Evolutionary conservation across 352 stramenopile genomes (phyloP).

Genomic region (Elongisporangium undulatum): DNA sequence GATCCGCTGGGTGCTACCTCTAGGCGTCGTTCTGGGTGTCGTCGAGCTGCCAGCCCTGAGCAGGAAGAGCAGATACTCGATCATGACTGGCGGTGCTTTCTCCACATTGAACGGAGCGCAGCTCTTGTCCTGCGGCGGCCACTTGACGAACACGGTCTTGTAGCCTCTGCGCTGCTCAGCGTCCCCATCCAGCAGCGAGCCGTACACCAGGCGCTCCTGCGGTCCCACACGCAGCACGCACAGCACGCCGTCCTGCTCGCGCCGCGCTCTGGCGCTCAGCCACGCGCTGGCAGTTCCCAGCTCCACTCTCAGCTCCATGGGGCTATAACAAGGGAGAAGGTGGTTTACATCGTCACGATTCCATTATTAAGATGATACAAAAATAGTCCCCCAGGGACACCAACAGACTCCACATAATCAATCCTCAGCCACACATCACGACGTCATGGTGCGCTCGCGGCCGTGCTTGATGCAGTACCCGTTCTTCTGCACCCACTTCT

Average conservation of each 20-base stretch:
- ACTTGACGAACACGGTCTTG: constrained; percentile 21
- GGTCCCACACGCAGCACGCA: constrained; percentile 17
- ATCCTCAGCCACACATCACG: constrained; percentile 20
- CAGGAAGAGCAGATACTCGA: constrained; percentile 38
- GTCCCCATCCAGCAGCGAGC: constrained; percentile 13
- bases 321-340: not conserved
- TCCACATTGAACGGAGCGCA: constrained; percentile 15
- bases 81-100: constrained; percentile 6
- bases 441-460: constrained; percentile 61
- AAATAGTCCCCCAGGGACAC: constrained; percentile 6
- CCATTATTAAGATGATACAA: constrained; percentile 2
- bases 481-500: constrained; percentile 90
- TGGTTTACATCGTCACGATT: not conserved
- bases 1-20: constrained; percentile 16
- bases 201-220: constrained; percentile 20
- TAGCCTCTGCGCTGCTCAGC: constrained; percentile 6
- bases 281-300: constrained; percentile 34
- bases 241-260: constrained; percentile 30
- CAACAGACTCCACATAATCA: constrained; percentile 14
- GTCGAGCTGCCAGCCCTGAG: constrained; percentile 6
- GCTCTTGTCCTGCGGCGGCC: constrained; percentile 11
- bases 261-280: constrained; percentile 20
- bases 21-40: not conserved
- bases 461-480: constrained; percentile 89
- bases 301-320: constrained; percentile 29